Conservation (phyloP, 768 basidiomycete species). For the Russula brevipes region DNA sequence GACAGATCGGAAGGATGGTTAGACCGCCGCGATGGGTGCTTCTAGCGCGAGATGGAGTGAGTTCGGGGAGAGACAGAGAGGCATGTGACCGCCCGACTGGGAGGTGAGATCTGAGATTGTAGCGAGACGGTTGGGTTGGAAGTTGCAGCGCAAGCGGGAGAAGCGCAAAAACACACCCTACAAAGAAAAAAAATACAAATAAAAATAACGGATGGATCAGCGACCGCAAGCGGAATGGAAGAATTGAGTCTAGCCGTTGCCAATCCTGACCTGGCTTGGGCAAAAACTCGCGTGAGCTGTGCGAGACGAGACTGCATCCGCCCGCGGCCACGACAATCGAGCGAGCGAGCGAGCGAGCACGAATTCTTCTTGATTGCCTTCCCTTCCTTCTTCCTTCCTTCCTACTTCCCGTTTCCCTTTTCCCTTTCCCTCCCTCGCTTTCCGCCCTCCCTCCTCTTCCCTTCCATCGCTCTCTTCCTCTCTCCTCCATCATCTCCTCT, state of each 20-base stretch:
- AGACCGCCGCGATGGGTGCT: background rate
- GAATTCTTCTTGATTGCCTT: background rate
- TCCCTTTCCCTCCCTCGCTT: slow-evolving; percentile 26
- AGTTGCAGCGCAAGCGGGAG: background rate
- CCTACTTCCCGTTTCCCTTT: slow-evolving; percentile 27
- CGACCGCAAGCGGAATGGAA: slow-evolving; percentile 3
- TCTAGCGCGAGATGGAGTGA: slow-evolving; percentile 1
- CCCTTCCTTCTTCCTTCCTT: slow-evolving; percentile 18
- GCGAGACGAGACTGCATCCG: slow-evolving; percentile 9
- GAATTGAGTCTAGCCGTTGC: slow-evolving; percentile 10
- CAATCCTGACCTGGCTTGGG: background rate
- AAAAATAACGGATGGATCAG: slow-evolving; percentile 14
- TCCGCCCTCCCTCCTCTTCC: background rate
- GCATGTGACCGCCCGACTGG: slow-evolving; percentile 14
- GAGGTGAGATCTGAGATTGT: slow-evolving; percentile 13
- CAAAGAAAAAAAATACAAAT: background rate
- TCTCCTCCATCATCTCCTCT: background rate
- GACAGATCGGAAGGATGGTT: slow-evolving; percentile 18
- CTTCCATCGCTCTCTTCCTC: background rate
- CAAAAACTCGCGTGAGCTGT: background rate
- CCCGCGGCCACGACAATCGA: slow-evolving; percentile 16
- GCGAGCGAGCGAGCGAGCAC: slow-evolving; percentile 1
- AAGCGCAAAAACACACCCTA: background rate
- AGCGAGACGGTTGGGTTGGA: background rate
- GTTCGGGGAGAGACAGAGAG: no score